A percentile compares a stretch with the other conserved stretches of the same genome.
phyloP scores from a whole-genome alignment of 352 stramenopile genomes.

The Phytophthora fragariaefolia region DNA sequence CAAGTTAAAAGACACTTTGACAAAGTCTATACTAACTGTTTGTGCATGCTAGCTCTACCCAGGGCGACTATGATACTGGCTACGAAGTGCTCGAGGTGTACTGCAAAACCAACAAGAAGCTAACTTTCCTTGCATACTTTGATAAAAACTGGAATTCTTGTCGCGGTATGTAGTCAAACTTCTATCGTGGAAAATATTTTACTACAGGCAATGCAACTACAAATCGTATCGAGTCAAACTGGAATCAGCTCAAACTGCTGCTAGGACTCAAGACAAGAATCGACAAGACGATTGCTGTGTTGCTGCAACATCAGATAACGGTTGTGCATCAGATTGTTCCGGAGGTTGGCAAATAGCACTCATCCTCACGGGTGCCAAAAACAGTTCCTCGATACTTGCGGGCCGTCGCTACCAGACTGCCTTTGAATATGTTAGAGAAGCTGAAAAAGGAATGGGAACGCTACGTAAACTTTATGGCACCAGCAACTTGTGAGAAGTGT shows the following conservation, averaged over 20 bases:
- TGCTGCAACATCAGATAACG: constrained; percentile 26
- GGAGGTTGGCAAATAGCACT: background rate
- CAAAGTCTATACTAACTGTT: no score
- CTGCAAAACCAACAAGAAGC: no score
- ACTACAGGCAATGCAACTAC: no score
- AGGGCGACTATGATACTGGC: no score
- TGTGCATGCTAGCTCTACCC: no score
- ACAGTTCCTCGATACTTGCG: constrained; percentile 11
- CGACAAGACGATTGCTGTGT: constrained; percentile 18
- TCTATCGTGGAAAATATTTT: no score
- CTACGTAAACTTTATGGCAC: constrained; percentile 22
- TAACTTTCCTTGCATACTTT: constrained; percentile 5
- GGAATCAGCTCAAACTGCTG: constrained; percentile 22
- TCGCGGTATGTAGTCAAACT: no score
- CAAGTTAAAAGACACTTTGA: no score
- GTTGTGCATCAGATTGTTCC: constrained; percentile 20
- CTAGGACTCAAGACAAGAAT: constrained; percentile 14
- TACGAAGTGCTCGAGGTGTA: no score
- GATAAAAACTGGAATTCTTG: constrained; percentile 29
- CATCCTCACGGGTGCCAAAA: background rate
- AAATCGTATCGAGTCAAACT: no score
- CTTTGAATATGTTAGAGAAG: constrained; percentile 5
- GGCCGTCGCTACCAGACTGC: background rate
- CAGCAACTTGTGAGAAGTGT: constrained; percentile 32
- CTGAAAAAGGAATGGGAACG: constrained; percentile 26